Evolutionary conservation across 306 rosid species (phyloP).

Genomic region (Benincasa hispida): DNA sequence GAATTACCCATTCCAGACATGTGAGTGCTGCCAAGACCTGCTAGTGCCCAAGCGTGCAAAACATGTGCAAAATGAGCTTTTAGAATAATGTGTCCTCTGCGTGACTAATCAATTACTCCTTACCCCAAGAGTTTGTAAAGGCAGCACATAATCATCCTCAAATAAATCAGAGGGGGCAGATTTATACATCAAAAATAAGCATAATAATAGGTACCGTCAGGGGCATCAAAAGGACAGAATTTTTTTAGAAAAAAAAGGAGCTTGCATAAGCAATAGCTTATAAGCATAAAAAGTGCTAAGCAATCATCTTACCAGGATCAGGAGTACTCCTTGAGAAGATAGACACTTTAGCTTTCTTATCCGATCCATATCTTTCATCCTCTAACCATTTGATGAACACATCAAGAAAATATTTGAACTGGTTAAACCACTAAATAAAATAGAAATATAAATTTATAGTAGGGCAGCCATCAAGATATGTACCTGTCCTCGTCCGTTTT

Average conservation of each 20-base stretch:
- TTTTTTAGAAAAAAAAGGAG: neutral
- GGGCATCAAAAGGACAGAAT: neutral
- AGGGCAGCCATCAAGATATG: neutral
- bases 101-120: constrained; percentile 56
- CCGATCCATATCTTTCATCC: constrained; percentile 54
- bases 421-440: neutral
- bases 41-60: constrained; percentile 99
- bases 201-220: neutral
- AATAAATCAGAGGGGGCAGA: neutral
- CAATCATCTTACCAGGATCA: constrained; percentile 54
- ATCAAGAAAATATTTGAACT: constrained; percentile 4
- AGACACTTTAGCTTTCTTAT: constrained; percentile 74
- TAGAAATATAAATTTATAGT: neutral
- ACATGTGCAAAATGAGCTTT: constrained; percentile 95
- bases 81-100: constrained; percentile 51
- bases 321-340: constrained; percentile 40
- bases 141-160: constrained; percentile 10
- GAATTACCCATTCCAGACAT: constrained; percentile 97
- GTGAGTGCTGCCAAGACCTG: constrained; percentile 99
- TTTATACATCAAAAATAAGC: neutral
- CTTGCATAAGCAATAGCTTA: constrained; percentile 2
- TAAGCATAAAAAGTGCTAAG: constrained; percentile 2
- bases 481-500: constrained; percentile 64
- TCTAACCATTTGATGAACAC: constrained; percentile 33
- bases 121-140: constrained; percentile 27